These are phyloP conservation scores for Quercus tomentella DNA, from an alignment of 331 rosid species.

Conservation along the genomic window DNA sequence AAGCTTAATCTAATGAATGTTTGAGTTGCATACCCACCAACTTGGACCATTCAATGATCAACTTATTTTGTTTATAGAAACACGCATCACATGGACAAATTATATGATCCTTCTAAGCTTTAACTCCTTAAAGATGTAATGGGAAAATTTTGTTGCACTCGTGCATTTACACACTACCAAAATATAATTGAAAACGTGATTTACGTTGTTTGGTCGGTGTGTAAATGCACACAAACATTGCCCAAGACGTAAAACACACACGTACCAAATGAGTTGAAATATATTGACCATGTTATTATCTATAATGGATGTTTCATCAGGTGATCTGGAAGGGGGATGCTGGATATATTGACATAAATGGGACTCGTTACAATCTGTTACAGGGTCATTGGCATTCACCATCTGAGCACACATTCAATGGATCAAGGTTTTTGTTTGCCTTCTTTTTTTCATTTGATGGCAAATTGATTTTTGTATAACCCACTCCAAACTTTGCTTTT, in stretches of 20 bases:
- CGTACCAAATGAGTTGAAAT: too few relatives aligned
- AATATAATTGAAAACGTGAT: too few relatives aligned
- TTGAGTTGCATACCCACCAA: not conserved
- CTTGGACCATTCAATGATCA: not conserved
- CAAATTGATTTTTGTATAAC: too few relatives aligned
- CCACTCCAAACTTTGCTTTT: not conserved
- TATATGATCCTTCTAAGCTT: not conserved
- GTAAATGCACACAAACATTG: too few relatives aligned
- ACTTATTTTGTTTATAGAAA: not conserved
- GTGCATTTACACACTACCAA: too few relatives aligned
- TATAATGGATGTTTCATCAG: constrained; percentile 29
- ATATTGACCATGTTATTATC: not conserved
- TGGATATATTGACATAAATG: constrained; percentile 55
- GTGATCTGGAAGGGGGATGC: constrained; percentile 59
- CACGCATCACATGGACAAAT: not conserved
- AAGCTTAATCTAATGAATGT: not conserved
- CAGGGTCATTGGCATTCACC: constrained; percentile 93
- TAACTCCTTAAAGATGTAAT: not conserved
- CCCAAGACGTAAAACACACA: not conserved
- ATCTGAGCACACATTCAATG: constrained; percentile 75
- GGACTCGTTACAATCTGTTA: constrained; percentile 39
- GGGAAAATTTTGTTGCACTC: too few relatives aligned
- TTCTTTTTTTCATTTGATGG: not conserved
- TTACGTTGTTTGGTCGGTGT: too few relatives aligned
- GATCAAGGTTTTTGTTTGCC: constrained; percentile 40